Percentiles rank a stretch among this genome's conserved stretches.
These are phyloP conservation scores for Colletotrichum spinosum DNA, from an alignment of 2,329 filamentous ascomycete species.

Conservation along the genomic window DNA sequence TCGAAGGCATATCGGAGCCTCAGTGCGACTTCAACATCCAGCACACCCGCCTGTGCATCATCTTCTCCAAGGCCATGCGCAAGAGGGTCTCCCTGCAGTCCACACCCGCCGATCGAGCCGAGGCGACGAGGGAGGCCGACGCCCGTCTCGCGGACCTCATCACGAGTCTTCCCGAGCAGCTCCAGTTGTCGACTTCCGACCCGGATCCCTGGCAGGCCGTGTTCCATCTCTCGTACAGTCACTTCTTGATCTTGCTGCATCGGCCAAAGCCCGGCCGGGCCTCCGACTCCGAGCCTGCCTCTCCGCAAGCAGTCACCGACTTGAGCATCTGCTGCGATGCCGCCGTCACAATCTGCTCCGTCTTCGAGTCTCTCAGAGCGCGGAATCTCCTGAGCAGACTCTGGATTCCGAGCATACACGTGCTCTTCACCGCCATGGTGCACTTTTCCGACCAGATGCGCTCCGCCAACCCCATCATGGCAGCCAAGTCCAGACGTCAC, in stretches of 20 bases:
- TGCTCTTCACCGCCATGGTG: slow-evolving; percentile 47
- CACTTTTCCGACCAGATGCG: slow-evolving; percentile 44
- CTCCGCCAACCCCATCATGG: slow-evolving; percentile 46
- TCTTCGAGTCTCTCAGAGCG: slow-evolving; percentile 45
- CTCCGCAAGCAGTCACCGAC: slow-evolving; percentile 40
- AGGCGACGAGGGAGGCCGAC: slow-evolving; percentile 46
- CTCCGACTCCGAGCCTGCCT: slow-evolving; percentile 15
- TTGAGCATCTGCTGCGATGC: slow-evolving; percentile 47
- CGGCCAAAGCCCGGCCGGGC: slow-evolving; percentile 41
- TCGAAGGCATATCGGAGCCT: slow-evolving; percentile 53
- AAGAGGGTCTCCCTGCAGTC: slow-evolving; percentile 37
- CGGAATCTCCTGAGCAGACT: slow-evolving; percentile 41
- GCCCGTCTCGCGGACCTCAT: slow-evolving; percentile 46
- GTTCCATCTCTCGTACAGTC: slow-evolving; percentile 50
- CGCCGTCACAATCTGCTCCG: slow-evolving; percentile 42
- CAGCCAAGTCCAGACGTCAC: slow-evolving; percentile 44
- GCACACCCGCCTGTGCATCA: slow-evolving; percentile 61
- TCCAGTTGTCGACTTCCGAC: slow-evolving; percentile 40
- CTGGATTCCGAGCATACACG: slow-evolving; percentile 45
- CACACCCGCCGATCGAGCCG: slow-evolving; percentile 39
- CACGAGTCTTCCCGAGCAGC: slow-evolving; percentile 43
- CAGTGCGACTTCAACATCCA: slow-evolving; percentile 58
- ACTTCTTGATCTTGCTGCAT: slow-evolving; percentile 49
- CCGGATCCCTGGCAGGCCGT: slow-evolving; percentile 45
- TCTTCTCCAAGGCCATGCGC: slow-evolving; percentile 55